These are phyloP conservation scores for Venturia nashicola DNA, from an alignment of 2,329 filamentous ascomycete species.

Conservation along the genomic window DNA sequence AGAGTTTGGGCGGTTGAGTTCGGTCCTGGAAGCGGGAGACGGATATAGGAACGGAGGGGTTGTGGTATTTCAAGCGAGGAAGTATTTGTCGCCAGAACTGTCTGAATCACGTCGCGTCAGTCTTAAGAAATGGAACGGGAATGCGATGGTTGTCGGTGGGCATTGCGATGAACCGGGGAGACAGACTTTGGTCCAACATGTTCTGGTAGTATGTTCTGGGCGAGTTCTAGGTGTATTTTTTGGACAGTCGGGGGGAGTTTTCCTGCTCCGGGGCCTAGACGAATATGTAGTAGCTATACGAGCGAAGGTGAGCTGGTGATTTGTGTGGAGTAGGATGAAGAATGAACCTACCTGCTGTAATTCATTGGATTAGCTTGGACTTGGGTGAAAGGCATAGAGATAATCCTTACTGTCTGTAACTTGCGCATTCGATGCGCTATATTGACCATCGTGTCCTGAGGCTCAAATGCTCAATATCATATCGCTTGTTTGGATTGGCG, in stretches of 20 bases:
- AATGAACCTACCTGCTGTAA: background rate
- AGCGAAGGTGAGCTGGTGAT: background rate
- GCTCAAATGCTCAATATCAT: background rate
- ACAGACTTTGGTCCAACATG: slow-evolving; percentile 55
- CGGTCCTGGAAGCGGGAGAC: slow-evolving; percentile 56
- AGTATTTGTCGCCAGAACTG: slow-evolving; percentile 82
- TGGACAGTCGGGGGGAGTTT: slow-evolving; percentile 65
- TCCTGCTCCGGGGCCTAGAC: slow-evolving; percentile 72
- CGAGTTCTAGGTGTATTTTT: slow-evolving; percentile 64
- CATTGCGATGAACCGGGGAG: slow-evolving; percentile 16
- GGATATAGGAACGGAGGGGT: slow-evolving; percentile 73
- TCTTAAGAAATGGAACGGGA: background rate
- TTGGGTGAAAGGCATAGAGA: slow-evolving; percentile 8
- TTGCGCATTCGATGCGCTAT: slow-evolving; percentile 60
- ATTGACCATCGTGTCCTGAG: slow-evolving; percentile 33
- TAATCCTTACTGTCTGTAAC: slow-evolving; percentile 53
- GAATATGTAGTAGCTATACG: slow-evolving; percentile 58
- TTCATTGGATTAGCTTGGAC: slow-evolving; percentile 5
- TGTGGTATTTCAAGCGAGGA: slow-evolving; percentile 85
- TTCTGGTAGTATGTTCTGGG: slow-evolving; percentile 52
- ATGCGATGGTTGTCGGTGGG: slow-evolving; percentile 18
- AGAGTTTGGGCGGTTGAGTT: slow-evolving; percentile 46
- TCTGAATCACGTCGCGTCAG: slow-evolving; percentile 31
- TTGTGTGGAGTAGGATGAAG: background rate
- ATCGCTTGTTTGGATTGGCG: too few species aligned